These are phyloP conservation scores for Paecilomyces sp. DNA, from an alignment of 2,329 filamentous ascomycete species.

Conservation along the genomic window DNA sequence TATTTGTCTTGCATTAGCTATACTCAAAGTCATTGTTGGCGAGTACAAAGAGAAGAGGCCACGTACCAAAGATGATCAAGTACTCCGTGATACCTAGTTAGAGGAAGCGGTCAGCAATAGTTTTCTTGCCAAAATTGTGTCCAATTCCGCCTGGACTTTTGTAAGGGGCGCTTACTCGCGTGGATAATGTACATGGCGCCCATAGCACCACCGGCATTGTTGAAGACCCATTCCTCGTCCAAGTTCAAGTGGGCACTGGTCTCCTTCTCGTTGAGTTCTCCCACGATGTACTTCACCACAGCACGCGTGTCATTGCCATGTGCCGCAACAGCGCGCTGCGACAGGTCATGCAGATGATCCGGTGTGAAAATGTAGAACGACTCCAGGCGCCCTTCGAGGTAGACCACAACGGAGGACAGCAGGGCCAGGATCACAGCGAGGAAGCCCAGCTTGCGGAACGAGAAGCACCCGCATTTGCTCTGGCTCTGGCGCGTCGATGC, in stretches of 20 bases:
- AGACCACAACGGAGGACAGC: constrained; percentile 28
- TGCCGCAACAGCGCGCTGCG: constrained; percentile 55
- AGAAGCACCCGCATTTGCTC: constrained; percentile 17
- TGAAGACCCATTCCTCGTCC: constrained; percentile 80
- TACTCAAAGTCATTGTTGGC: background rate
- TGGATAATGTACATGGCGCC: constrained; percentile 87
- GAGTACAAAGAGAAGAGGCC: background rate
- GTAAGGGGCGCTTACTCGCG: constrained; percentile 54
- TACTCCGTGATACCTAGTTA: constrained; percentile 65
- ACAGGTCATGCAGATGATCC: constrained; percentile 60
- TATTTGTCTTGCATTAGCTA: constrained; percentile 5
- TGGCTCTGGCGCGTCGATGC: background rate
- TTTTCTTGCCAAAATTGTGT: background rate
- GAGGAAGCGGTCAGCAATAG: background rate
- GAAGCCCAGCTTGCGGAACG: constrained; percentile 22
- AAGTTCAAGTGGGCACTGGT: constrained; percentile 52
- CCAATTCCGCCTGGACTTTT: background rate
- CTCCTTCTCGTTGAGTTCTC: constrained; percentile 53
- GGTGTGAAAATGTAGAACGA: constrained; percentile 69
- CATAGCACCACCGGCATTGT: constrained; percentile 88
- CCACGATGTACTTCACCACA: constrained; percentile 63
- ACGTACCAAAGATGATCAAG: constrained; percentile 71
- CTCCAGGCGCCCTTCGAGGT: constrained; percentile 30
- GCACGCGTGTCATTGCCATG: constrained; percentile 69
- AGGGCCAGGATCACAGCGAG: constrained; percentile 27